Evolutionary conservation across 208 protist species (phyloP), one percentile per base, ranked within the genome.

Genomic region (Acanthamoeba culbertsoni): DNA sequence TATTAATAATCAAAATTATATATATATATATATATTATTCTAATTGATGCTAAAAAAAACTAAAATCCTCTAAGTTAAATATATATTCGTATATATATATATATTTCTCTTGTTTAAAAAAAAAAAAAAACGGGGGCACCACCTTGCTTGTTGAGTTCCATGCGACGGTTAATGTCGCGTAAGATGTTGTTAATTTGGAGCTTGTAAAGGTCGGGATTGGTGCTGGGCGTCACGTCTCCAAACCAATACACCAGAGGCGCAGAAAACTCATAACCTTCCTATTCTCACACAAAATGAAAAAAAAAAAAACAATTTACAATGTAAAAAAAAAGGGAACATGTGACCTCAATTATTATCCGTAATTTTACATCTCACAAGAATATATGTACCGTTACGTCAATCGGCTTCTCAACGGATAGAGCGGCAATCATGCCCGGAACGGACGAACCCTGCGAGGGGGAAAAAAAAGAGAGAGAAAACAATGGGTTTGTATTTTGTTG

Each of bases 371-470:
- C n/a, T n/a, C n/a, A n/a, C n/a, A n/a, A n/a, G 3, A 14, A 68
- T 68, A 0, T 12, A 51, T 45, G 63, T 55, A 93, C 93, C 14
- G 86, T 77, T 2, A 96, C 68, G 28, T 95, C 95, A 1, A 95
- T 33, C 12, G 95, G 96, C 86, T 75, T 43, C 23, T 96, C 86
- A 0, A 97, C 68, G 3, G 90, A 35, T n/a, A 77, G 26, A 33
- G 96, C 95, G 48, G 86, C 62, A 18, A 97, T 31, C n/a, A 94
- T 94, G 42, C 96, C 96, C 8, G 96, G 96, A 8, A 95, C 28
- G 1, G 93, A 92, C 4, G 96, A 93, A 1, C 40, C 40, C 33
- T 89, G 68, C 28, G 26, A 46, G 28, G n/a, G n/a, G n/a, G 2
- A 77, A 23, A 59, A 59, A n/a, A 23, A 59, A 59, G 51, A 59